Evolutionary conservation across 805 yeast genomes (phyloP), one percentile per base, ranked within the genome.

Genomic region (Metschnikowia anglica): DNA sequence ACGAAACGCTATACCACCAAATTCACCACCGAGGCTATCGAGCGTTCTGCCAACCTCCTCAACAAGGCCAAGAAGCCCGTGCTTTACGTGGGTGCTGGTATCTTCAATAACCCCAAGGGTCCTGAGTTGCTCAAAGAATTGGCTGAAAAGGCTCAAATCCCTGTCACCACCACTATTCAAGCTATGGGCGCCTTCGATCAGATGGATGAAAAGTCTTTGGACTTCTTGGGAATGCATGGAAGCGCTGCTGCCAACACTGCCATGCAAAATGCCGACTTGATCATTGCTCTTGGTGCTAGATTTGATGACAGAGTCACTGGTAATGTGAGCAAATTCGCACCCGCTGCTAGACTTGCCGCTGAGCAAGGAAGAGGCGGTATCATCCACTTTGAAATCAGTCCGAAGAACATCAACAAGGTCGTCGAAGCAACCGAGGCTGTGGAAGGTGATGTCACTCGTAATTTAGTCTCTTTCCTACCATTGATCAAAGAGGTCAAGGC

Each of bases 181-280:
- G 97, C 86, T 44, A 76, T 93, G 51, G 99, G 99, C 56, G 86
- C 95, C 7, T 93, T 83, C 59, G 97, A 93, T 68, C 98, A 93
- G 72, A 78, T 75, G 49, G 96, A 90, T 68, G 83, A 82, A 52
- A 88, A 89, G 66, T 84, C 97, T 19, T 70, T 93, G 53, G 97
- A 91, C 66, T 88, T 93, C 95, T 78, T 93, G 54, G 99, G 99
- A 58, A 93, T 93, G 99, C 99, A 93, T 68, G 99, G 99, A 52
- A 77, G 83, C 48, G 97, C 89, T 38, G 88, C 89, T 56, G 99
- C 99, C 55, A 93, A 93, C 75, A 64, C 85, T 59, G 95, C 98
- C 40, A 84, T 93, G 55, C 99, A 93, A 73, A 75, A 81, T 46
- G 96, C 98, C 30, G 99, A 93, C 68, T 72, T 90, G 57, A 88